A percentile compares a stretch with the other conserved stretches of the same genome.
Conservation (phyloP, 1,139 yeast species). For the Sporopachydermia cereana region DNA sequence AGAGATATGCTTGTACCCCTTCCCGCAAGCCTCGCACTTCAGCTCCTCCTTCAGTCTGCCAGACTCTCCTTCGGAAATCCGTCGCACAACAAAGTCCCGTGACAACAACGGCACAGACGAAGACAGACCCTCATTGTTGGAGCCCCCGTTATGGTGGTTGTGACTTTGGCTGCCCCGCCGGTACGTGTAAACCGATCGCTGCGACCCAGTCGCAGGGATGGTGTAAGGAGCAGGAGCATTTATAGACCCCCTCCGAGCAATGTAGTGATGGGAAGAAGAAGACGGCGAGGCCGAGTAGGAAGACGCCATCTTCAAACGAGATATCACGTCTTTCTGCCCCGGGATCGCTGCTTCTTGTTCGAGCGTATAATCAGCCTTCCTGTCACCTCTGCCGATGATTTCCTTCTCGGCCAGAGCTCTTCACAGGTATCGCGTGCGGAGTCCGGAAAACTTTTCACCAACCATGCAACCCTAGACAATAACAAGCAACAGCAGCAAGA, state of each 20-base stretch:
- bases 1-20: slow-evolving; percentile 78
- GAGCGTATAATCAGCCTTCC: too few species aligned
- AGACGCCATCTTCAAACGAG: slow-evolving; percentile 1
- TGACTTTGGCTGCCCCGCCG: not conserved
- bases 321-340: too few species aligned
- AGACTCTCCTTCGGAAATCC: slow-evolving; percentile 79
- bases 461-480: too few species aligned
- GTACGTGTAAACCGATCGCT: not conserved
- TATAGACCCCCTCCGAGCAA: slow-evolving; percentile 1
- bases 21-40: slow-evolving; percentile 83
- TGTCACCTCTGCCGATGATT: too few species aligned
- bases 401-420: too few species aligned
- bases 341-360: too few species aligned
- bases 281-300: slow-evolving; percentile 1
- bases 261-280: slow-evolving; percentile 3
- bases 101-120: slow-evolving; percentile 41
- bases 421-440: too few species aligned
- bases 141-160: not conserved
- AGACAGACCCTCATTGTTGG: slow-evolving; percentile 15
- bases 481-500: too few species aligned
- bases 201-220: not conserved
- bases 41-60: slow-evolving; percentile 75
- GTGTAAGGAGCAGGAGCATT: slow-evolving; percentile 1
- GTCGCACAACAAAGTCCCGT: slow-evolving; percentile 66
- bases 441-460: too few species aligned